These are phyloP conservation scores for Coniferiporia weirii DNA, from an alignment of 1,284 basidiomycete genomes.

Conservation along the genomic window DNA sequence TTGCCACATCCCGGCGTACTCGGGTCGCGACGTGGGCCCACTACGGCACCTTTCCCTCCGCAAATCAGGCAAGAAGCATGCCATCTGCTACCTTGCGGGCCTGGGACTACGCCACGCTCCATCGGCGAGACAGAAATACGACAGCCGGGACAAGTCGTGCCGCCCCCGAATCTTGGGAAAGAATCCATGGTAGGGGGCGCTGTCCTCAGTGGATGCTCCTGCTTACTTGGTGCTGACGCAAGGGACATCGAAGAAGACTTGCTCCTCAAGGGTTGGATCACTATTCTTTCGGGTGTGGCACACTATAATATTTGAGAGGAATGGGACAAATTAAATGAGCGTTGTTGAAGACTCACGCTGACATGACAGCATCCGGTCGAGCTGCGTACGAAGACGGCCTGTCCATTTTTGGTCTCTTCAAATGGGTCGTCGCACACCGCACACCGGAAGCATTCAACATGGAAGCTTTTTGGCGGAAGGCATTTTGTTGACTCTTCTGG, in stretches of 20 bases:
- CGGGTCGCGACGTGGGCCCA: slow-evolving; percentile 38
- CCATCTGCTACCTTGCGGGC: slow-evolving; percentile 75
- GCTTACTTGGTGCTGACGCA: slow-evolving; percentile 6
- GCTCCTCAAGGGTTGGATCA: slow-evolving; percentile 14
- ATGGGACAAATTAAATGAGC: slow-evolving; percentile 7
- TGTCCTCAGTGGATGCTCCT: slow-evolving; percentile 7
- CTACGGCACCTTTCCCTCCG: slow-evolving; percentile 54
- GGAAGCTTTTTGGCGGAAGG: slow-evolving; percentile 52
- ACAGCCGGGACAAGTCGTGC: slow-evolving; percentile 65
- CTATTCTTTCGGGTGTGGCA: slow-evolving; percentile 28
- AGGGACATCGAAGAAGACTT: slow-evolving; percentile 8
- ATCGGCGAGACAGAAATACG: slow-evolving; percentile 66
- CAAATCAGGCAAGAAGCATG: slow-evolving; percentile 72
- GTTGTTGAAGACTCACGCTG: slow-evolving; percentile 41
- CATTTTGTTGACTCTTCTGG: slow-evolving; percentile 45
- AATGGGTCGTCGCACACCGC: slow-evolving; percentile 58
- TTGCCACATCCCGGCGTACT: slow-evolving; percentile 74
- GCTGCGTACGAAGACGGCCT: slow-evolving; percentile 61
- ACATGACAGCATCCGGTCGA: slow-evolving; percentile 65
- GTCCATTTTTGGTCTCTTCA: slow-evolving; percentile 52
- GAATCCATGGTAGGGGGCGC: slow-evolving; percentile 27
- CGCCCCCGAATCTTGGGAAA: slow-evolving; percentile 63
- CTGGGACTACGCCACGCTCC: slow-evolving; percentile 77
- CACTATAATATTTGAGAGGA: slow-evolving; percentile 40
- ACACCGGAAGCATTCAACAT: slow-evolving; percentile 70